A percentile compares a stretch with the other conserved stretches of the same genome.
phyloP scores from a whole-genome alignment of 1,139 yeast species.

The Yarrowia galli region DNA sequence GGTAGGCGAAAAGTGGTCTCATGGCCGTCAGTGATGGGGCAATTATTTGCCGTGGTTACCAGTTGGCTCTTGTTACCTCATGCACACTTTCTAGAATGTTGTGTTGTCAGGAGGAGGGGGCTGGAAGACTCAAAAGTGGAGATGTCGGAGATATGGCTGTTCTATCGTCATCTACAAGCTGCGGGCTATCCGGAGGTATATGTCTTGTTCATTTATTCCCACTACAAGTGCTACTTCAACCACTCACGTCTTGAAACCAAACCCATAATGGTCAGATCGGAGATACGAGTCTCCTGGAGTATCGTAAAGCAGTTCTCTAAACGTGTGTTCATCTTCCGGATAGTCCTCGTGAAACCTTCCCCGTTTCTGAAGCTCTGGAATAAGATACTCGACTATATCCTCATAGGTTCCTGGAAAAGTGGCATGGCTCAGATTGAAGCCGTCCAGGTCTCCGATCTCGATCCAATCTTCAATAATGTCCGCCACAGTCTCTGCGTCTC shows the following conservation, averaged over 20 bases:
- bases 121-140: too few species aligned
- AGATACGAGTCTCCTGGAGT: conserved; percentile 33
- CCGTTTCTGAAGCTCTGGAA: conserved; percentile 53
- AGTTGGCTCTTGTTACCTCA: too few species aligned
- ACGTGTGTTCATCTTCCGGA: conserved; percentile 46
- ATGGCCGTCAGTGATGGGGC: too few species aligned
- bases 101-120: too few species aligned
- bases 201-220: neutral
- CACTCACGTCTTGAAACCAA: neutral
- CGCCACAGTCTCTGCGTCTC: conserved; percentile 50
- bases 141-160: too few species aligned
- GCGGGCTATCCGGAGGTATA: too few species aligned
- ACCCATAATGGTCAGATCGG: conserved; percentile 12
- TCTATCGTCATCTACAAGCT: too few species aligned
- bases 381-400: conserved; percentile 50
- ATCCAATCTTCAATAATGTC: conserved; percentile 52
- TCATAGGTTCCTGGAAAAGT: conserved; percentile 52
- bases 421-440: conserved; percentile 52
- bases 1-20: too few species aligned
- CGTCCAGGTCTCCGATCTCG: conserved; percentile 51
- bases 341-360: conserved; percentile 52
- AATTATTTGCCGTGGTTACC: too few species aligned
- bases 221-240: neutral
- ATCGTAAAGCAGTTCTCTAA: conserved; percentile 41
- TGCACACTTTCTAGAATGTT: too few species aligned